Conservation (phyloP, 495 filamentous ascomycete genomes). For the Umbilicaria muhlenbergii region DNA sequence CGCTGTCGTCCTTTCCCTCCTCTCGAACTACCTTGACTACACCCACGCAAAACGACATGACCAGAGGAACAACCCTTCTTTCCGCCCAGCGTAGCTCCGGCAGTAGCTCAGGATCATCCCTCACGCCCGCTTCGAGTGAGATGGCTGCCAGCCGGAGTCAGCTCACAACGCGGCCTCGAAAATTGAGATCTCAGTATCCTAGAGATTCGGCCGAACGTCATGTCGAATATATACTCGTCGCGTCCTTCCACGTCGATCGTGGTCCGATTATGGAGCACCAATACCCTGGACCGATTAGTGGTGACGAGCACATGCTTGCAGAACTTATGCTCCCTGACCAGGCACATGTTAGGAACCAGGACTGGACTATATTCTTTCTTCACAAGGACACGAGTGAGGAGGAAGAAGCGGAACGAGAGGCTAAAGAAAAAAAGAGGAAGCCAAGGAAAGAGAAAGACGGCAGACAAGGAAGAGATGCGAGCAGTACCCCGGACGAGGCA, state of each 20-base stretch:
- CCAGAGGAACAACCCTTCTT: conserved; percentile 36
- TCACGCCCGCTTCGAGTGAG: conserved; percentile 29
- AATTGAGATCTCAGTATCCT: conserved; percentile 75
- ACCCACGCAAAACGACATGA: conserved; percentile 35
- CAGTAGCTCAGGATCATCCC: conserved; percentile 27
- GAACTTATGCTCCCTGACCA: conserved; percentile 98
- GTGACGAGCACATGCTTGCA: conserved; percentile 95
- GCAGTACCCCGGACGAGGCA: conserved; percentile 29
- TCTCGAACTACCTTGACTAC: conserved; percentile 33
- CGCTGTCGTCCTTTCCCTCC: conserved; percentile 44
- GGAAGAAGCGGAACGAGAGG: conserved; percentile 41
- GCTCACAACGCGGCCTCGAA: conserved; percentile 21
- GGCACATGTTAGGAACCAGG: conserved; percentile 83
- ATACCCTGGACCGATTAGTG: conserved; percentile 83
- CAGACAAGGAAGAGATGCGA: conserved; percentile 29
- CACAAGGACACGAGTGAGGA: conserved; percentile 82
- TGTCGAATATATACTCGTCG: conserved; percentile 98
- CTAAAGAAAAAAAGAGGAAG: conserved; percentile 32
- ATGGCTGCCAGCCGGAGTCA: conserved; percentile 9
- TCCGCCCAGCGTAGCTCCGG: conserved; percentile 39
- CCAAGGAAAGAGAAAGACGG: conserved; percentile 22
- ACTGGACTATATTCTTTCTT: conserved; percentile 98
- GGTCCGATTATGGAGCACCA: conserved; percentile 98
- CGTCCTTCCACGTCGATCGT: conserved; percentile 90
- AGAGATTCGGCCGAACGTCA: conserved; percentile 66